These are phyloP conservation scores for Trypanosoma avium DNA, from an alignment of 208 protist genomes.

Conservation along the genomic window DNA sequence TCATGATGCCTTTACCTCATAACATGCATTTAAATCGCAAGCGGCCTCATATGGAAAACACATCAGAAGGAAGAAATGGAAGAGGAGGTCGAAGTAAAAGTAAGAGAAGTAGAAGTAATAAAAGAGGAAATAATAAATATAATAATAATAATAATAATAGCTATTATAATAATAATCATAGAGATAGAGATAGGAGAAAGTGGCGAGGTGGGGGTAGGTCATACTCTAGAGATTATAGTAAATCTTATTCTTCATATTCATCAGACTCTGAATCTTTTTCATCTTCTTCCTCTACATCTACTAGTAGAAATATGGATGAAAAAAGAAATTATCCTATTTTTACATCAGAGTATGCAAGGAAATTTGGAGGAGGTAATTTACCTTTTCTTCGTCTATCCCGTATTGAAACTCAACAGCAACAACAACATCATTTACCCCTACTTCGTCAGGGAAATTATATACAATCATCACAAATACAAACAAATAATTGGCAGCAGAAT, in stretches of 20 bases:
- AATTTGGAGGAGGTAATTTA: conserved; percentile 36
- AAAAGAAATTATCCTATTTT: conserved; percentile 57
- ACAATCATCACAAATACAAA: neutral
- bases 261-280: neutral
- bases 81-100: too few relatives aligned
- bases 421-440: conserved; percentile 3
- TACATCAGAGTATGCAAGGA: conserved; percentile 48
- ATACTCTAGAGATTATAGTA: too few relatives aligned
- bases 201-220: too few relatives aligned
- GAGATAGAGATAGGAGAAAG: neutral
- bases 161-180: neutral
- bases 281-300: neutral
- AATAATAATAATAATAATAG: neutral
- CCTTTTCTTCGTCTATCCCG: conserved; percentile 46
- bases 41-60: too few relatives aligned
- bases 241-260: neutral
- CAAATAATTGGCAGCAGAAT: neutral
- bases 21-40: too few relatives aligned
- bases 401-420: conserved; percentile 9
- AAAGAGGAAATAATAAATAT: too few relatives aligned
- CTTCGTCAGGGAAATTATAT: neutral
- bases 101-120: too few relatives aligned
- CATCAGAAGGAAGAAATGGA: too few relatives aligned
- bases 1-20: too few relatives aligned
- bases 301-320: neutral